These are phyloP conservation scores for Mycotypha africana DNA, from an alignment of 371 early-diverging fungal genomes.

Conservation along the genomic window DNA sequence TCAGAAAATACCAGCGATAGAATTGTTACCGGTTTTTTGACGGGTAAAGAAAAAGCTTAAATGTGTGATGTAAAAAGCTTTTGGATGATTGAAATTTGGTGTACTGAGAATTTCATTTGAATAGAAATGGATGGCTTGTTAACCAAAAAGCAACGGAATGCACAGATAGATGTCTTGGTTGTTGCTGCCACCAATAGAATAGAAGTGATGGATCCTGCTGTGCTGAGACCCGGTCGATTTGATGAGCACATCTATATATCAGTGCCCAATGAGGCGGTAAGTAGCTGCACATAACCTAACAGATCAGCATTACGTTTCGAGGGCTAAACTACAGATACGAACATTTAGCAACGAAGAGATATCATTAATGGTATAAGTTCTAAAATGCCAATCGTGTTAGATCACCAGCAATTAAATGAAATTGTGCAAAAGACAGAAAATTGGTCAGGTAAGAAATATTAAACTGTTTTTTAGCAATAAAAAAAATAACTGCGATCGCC, in stretches of 20 bases:
- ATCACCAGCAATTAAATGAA: conserved; percentile 18
- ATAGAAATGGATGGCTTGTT: conserved; percentile 81
- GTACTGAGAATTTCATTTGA: too few relatives aligned
- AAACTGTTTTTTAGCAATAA: not conserved
- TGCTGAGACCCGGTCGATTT: conserved; percentile 97
- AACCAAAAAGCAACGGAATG: conserved; percentile 36
- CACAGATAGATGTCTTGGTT: conserved; percentile 60
- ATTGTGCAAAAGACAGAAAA: conserved; percentile 31
- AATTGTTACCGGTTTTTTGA: conserved; percentile 74
- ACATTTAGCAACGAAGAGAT: conserved; percentile 46
- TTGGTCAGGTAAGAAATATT: conserved; percentile 43
- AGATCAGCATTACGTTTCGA: too few relatives aligned
- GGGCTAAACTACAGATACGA: not conserved
- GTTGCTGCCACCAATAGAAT: conserved; percentile 67
- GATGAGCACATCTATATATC: conserved; percentile 98
- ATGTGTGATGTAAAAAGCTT: too few relatives aligned
- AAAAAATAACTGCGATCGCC: not conserved
- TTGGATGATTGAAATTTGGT: too few relatives aligned
- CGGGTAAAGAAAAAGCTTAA: too few relatives aligned
- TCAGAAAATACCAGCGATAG: conserved; percentile 78
- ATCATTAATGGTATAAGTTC: conserved; percentile 53
- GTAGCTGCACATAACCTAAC: too few relatives aligned
- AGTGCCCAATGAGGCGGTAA: conserved; percentile 74
- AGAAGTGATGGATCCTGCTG: conserved; percentile 89
- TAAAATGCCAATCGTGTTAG: conserved; percentile 53